Evolutionary conservation across 495 filamentous ascomycete species (phyloP), one percentile per base, ranked within the genome.

Genomic region (Penicillium lagena): DNA sequence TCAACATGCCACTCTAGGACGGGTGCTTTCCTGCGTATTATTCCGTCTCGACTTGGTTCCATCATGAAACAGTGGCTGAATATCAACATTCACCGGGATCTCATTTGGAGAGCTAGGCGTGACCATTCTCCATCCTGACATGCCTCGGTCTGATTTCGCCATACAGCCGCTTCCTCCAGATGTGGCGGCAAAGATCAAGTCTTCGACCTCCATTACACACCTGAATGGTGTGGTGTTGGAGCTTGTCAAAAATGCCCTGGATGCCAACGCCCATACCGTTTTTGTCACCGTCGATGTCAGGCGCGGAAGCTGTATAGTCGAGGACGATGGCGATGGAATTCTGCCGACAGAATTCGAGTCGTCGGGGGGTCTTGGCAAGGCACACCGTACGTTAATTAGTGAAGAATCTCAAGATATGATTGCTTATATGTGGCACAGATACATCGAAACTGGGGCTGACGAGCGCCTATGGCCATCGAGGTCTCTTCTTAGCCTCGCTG

Each of bases 281-380:
- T 78, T 76, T 28, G 69, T 95, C 49, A 78, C 72, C 12, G 73
- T 95, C 12, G 86, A 97, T 62, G 87, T 87, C 47, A 55, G 60
- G 29, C 81, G 86, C 12, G 91, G 91, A 10, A 78, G 79, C 43
- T 95, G 90, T 62, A 74, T 80, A 0, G 79, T 97, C 12, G 89
- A 96, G 62, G 93, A 98, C 60, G 78, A 97, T 68, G 93, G 93
- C 1, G 38, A 75, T 40, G 93, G 93, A 0, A 94, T 98, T 41
- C 60, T 65, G 10, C 84, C 87, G 2, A 46, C 55, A 10, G 87
- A 91, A 46, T 96, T 96, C 50, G 52, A 59, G 9, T 70, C 77
- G n/a, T 63, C 64, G 35, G 86, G 93, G 8, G 85, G 85, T 2
- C 67, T 96, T 29, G 87, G 85, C 37, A 85, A 80, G 51, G 70